These are phyloP conservation scores for Pseudozyma sp. DNA, from an alignment of 1,284 basidiomycete species.

Conservation along the genomic window DNA sequence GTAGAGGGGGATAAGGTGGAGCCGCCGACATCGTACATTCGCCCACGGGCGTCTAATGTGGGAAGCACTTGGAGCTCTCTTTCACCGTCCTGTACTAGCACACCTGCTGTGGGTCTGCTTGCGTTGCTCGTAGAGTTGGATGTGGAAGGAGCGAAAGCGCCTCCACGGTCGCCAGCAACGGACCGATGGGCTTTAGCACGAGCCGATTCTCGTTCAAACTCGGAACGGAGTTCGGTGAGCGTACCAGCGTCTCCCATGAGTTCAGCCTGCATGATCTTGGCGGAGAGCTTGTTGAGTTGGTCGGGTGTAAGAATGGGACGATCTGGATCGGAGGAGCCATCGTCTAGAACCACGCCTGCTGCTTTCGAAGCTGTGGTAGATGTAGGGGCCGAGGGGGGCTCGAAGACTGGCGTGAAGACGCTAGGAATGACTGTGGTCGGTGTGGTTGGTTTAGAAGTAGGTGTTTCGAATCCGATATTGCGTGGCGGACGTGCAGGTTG, in stretches of 20 bases:
- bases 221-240: conserved; percentile 80
- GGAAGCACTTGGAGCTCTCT: conserved; percentile 82
- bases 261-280: conserved; percentile 89
- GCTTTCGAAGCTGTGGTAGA: not conserved
- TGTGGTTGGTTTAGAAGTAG: conserved; percentile 38
- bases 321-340: conserved; percentile 26
- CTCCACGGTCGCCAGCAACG: conserved; percentile 65
- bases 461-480: conserved; percentile 43
- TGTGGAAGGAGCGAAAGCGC: conserved; percentile 29
- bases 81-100: conserved; percentile 26
- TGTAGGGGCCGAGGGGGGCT: conserved; percentile 1
- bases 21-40: conserved; percentile 89
- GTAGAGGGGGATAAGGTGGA: conserved; percentile 71
- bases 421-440: conserved; percentile 48
- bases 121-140: not conserved
- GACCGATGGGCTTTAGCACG: conserved; percentile 69
- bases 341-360: conserved; percentile 21
- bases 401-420: conserved; percentile 46
- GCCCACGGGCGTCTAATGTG: conserved; percentile 85
- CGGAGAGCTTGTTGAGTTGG: conserved; percentile 91
- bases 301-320: conserved; percentile 68
- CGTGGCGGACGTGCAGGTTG: conserved; percentile 22
- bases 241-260: conserved; percentile 77
- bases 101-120: not conserved
- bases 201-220: conserved; percentile 79